Evolutionary conservation across 2,329 filamentous ascomycete species (phyloP).

Genomic region (Phialophora expanda): DNA sequence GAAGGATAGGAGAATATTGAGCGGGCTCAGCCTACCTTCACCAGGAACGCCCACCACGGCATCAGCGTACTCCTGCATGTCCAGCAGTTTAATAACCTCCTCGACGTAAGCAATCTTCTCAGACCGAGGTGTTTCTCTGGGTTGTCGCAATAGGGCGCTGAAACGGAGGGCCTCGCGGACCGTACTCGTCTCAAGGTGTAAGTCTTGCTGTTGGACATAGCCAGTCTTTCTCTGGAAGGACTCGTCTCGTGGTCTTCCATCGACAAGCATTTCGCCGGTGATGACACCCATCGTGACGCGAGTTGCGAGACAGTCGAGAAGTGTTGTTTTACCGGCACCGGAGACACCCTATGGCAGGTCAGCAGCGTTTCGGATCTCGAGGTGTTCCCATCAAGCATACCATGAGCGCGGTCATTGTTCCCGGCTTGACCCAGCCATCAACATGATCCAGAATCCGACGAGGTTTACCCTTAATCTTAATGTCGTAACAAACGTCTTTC

Average conservation of each 20-base stretch:
- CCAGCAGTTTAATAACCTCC: constrained; percentile 85
- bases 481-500: constrained; percentile 81
- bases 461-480: constrained; percentile 76
- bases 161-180: constrained; percentile 88
- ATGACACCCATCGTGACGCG: constrained; percentile 88
- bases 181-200: constrained; percentile 81
- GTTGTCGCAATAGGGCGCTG: constrained; percentile 82
- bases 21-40: constrained; percentile 60
- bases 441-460: constrained; percentile 82
- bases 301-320: constrained; percentile 83
- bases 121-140: constrained; percentile 67
- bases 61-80: constrained; percentile 88
- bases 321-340: constrained; percentile 88
- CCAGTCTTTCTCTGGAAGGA: constrained; percentile 91
- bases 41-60: constrained; percentile 88
- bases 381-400: constrained; percentile 38
- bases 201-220: constrained; percentile 90
- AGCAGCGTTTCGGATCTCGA: not conserved
- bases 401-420: constrained; percentile 90
- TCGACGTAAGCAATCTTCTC: constrained; percentile 92
- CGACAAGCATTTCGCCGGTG: constrained; percentile 80
- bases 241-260: constrained; percentile 72
- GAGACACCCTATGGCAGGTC: constrained; percentile 63
- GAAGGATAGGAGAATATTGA: not conserved
- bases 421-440: constrained; percentile 91